A percentile compares a stretch with the other conserved stretches of the same genome.
Conservation (phyloP, 768 basidiomycete genomes). For the Coprinopsis sp. region DNA sequence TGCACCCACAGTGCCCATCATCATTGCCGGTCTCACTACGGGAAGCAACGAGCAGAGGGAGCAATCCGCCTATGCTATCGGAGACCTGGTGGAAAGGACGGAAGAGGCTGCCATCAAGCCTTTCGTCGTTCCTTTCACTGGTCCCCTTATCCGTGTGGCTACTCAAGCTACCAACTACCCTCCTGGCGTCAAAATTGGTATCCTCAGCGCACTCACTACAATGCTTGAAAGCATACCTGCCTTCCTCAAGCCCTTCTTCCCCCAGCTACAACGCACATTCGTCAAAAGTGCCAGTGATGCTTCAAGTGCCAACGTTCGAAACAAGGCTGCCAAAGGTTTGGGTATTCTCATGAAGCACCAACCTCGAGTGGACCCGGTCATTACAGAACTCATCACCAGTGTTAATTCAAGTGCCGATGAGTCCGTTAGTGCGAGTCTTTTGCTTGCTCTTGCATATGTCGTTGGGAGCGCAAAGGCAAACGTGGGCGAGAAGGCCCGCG, state of each 20-base stretch:
- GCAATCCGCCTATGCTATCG: constrained; percentile 92
- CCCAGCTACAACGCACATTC: constrained; percentile 93
- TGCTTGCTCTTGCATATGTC: constrained; percentile 74
- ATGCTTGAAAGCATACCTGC: constrained; percentile 84
- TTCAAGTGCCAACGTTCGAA: constrained; percentile 72
- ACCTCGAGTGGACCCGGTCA: constrained; percentile 88
- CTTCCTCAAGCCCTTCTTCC: constrained; percentile 97
- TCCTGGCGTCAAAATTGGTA: constrained; percentile 88
- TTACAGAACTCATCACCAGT: constrained; percentile 76
- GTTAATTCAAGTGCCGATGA: constrained; percentile 53
- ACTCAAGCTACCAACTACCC: constrained; percentile 88
- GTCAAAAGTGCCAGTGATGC: constrained; percentile 88
- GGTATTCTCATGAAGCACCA: constrained; percentile 89
- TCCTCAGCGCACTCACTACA: constrained; percentile 77
- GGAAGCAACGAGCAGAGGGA: constrained; percentile 95
- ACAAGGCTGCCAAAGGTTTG: constrained; percentile 76
- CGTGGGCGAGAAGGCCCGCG: constrained; percentile 70
- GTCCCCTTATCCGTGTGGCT: constrained; percentile 91
- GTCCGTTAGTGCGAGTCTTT: constrained; percentile 69
- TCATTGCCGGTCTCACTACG: constrained; percentile 88
- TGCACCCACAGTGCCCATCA: constrained; percentile 77
- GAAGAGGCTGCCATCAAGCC: constrained; percentile 83
- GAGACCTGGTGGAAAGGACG: constrained; percentile 90
- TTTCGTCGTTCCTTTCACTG: constrained; percentile 92
- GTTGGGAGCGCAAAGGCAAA: constrained; percentile 65